Conservation (phyloP, 495 filamentous ascomycete species). For the Penicillium samsonianum region DNA sequence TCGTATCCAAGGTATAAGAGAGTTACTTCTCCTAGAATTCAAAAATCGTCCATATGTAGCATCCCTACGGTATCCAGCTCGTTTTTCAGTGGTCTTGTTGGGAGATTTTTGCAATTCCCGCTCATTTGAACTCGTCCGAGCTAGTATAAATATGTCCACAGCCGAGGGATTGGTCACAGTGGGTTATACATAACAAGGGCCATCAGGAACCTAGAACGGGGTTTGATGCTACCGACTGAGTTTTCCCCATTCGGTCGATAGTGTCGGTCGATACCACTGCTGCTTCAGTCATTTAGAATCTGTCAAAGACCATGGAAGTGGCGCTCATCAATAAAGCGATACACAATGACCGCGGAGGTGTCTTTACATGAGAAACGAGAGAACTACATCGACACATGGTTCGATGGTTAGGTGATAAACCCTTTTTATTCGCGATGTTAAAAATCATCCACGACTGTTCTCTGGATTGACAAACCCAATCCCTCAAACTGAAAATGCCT, state of each 20-base stretch:
- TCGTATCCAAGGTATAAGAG: no score
- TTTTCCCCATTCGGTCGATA: constrained; percentile 83
- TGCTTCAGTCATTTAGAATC: constrained; percentile 10
- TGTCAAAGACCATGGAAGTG: constrained; percentile 26
- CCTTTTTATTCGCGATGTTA: no score
- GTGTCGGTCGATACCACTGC: constrained; percentile 72
- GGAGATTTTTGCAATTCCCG: constrained; percentile 15
- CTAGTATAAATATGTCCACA: no score
- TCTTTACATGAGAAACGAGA: constrained; percentile 65
- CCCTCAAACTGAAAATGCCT: constrained; percentile 47
- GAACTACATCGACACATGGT: constrained; percentile 76
- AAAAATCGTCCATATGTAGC: no score
- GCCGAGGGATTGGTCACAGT: constrained; percentile 31
- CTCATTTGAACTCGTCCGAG: constrained; percentile 7
- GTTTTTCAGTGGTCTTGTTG: no score
- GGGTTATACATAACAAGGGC: constrained; percentile 11
- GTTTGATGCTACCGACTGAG: constrained; percentile 57
- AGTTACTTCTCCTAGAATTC: no score
- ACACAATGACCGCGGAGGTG: no score
- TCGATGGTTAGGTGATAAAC: constrained; percentile 95
- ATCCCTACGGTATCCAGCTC: no score
- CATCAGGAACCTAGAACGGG: constrained; percentile 9
- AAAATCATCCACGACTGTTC: constrained; percentile 79
- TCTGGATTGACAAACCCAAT: constrained; percentile 54
- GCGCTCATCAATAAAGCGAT: no score